phyloP scores from a whole-genome alignment of 805 yeast genomes.

The Saccharomycodes ludwigii region DNA sequence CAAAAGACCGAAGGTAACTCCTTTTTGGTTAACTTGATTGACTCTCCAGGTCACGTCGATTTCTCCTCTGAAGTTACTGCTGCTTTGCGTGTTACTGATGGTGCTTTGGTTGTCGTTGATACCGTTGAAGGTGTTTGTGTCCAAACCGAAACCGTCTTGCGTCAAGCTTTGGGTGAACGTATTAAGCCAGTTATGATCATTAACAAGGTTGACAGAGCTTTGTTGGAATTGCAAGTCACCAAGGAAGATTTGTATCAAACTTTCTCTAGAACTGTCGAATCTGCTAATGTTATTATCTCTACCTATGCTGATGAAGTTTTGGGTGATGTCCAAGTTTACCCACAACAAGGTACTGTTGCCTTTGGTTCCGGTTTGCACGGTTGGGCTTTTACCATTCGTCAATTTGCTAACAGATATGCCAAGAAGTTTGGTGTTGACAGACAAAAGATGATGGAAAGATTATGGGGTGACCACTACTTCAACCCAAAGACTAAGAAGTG shows the following conservation, averaged over 20 bases:
- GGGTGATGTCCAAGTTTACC: slow-evolving; percentile 98
- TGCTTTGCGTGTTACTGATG: slow-evolving; percentile 98
- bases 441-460: slow-evolving; percentile 95
- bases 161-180: slow-evolving; percentile 99
- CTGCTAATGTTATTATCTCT: slow-evolving; percentile 95
- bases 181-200: slow-evolving; percentile 97
- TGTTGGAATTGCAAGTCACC: slow-evolving; percentile 95
- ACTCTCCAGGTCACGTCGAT: slow-evolving; percentile 99
- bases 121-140: slow-evolving; percentile 99
- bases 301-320: slow-evolving; percentile 82
- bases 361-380: slow-evolving; percentile 99
- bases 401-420: slow-evolving; percentile 94
- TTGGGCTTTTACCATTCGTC: slow-evolving; percentile 99
- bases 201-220: slow-evolving; percentile 99
- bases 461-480: slow-evolving; percentile 99
- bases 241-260: slow-evolving; percentile 99
- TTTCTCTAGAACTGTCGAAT: slow-evolving; percentile 97
- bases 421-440: slow-evolving; percentile 99
- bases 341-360: slow-evolving; percentile 98
- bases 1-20: slow-evolving; percentile 82
- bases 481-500: slow-evolving; percentile 99
- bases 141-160: slow-evolving; percentile 98
- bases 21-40: slow-evolving; percentile 95
- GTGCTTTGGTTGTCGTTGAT: slow-evolving; percentile 99
- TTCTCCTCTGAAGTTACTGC: slow-evolving; percentile 99